These are phyloP conservation scores for Epichloe uncinata DNA, from an alignment of 2,329 filamentous ascomycete species.

Conservation along the genomic window DNA sequence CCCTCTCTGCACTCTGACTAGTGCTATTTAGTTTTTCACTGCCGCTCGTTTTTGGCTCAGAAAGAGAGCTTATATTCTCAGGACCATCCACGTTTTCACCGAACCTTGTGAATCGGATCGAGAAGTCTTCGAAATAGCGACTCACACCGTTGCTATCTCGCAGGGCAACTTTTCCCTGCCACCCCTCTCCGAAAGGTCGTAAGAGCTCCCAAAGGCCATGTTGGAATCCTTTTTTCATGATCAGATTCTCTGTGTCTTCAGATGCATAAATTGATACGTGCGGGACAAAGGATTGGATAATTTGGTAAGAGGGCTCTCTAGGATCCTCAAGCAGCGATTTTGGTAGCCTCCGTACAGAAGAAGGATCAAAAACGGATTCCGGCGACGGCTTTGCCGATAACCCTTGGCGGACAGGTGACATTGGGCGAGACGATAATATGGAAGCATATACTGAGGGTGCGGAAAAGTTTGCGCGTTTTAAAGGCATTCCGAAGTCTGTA, in stretches of 20 bases:
- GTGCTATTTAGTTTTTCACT: slow-evolving; percentile 16
- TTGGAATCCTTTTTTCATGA: slow-evolving; percentile 71
- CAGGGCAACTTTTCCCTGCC: slow-evolving; percentile 79
- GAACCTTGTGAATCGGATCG: slow-evolving; percentile 70
- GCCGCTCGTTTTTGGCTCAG: slow-evolving; percentile 23
- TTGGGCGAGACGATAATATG: slow-evolving; percentile 53
- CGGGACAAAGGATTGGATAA: slow-evolving; percentile 77
- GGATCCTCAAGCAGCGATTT: slow-evolving; percentile 31
- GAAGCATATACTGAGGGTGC: slow-evolving; percentile 51
- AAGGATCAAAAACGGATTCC: slow-evolving; percentile 43
- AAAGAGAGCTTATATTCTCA: slow-evolving; percentile 22
- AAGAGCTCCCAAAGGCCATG: slow-evolving; percentile 74
- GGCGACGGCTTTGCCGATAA: slow-evolving; percentile 43
- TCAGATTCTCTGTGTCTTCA: slow-evolving; percentile 66
- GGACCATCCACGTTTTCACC: slow-evolving; percentile 43
- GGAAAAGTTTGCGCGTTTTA: slow-evolving; percentile 41
- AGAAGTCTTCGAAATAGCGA: slow-evolving; percentile 76
- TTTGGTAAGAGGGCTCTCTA: slow-evolving; percentile 47
- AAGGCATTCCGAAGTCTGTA: slow-evolving; percentile 40
- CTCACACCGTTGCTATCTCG: slow-evolving; percentile 81
- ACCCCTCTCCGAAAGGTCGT: slow-evolving; percentile 77
- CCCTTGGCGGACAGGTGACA: slow-evolving; percentile 50
- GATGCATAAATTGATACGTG: slow-evolving; percentile 83
- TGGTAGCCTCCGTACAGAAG: slow-evolving; percentile 29
- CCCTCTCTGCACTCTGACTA: slow-evolving; percentile 16